phyloP scores from a whole-genome alignment of 495 filamentous ascomycete genomes.

The Penicillium macrosclerotiorum region DNA sequence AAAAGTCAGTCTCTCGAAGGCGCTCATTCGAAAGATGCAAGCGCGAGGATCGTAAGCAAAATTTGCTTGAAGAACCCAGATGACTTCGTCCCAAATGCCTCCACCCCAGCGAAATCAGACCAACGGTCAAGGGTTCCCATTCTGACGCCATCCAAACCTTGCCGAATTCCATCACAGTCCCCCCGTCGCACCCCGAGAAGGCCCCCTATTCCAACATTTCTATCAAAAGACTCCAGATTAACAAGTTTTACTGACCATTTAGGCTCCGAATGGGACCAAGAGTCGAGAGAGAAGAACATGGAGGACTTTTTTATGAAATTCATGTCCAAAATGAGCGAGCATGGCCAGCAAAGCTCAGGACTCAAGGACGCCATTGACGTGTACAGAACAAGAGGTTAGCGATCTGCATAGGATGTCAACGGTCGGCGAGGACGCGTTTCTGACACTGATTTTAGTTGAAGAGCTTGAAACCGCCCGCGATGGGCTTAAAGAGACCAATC shows the following conservation, averaged over 20 bases:
- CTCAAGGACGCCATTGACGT: conserved; percentile 67
- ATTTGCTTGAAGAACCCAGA: background rate
- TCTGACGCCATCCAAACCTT: conserved; percentile 6
- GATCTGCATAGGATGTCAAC: background rate
- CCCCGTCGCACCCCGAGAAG: conserved; percentile 23
- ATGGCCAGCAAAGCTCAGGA: conserved; percentile 57
- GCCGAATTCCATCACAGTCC: conserved; percentile 1
- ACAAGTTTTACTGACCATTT: conserved; percentile 41
- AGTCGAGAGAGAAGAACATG: conserved; percentile 62
- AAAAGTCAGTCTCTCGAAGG: background rate
- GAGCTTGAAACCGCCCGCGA: conserved; percentile 63
- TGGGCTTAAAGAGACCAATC: conserved; percentile 55
- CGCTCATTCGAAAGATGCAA: too few relatives aligned
- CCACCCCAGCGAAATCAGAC: background rate
- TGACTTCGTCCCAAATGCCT: background rate
- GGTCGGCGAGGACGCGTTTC: conserved; percentile 1
- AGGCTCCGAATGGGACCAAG: conserved; percentile 69
- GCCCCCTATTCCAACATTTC: conserved; percentile 41
- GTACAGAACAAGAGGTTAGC: conserved; percentile 72
- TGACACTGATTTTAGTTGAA: conserved; percentile 47
- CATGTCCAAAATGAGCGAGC: conserved; percentile 58
- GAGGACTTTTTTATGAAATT: conserved; percentile 60
- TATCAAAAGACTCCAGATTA: conserved; percentile 70
- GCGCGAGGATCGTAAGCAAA: background rate
- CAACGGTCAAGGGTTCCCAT: background rate